phyloP scores from a whole-genome alignment of 495 filamentous ascomycete genomes.

The Lentithecium fluviatile region DNA sequence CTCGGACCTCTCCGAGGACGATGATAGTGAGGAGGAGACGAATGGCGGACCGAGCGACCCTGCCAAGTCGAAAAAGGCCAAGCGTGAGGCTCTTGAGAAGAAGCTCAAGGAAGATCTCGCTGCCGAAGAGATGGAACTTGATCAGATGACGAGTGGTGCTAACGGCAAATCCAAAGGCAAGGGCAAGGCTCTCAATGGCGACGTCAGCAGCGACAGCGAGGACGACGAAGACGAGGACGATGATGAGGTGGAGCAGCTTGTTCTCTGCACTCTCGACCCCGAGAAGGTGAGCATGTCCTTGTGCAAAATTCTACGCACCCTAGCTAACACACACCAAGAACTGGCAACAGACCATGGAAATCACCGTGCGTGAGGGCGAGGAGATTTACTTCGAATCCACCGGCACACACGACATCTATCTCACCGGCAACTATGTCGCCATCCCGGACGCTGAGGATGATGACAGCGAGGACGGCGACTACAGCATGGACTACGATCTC shows the following conservation, averaged over 20 bases:
- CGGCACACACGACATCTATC: slow-evolving; percentile 83
- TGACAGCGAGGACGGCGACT: slow-evolving; percentile 49
- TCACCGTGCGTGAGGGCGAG: slow-evolving; percentile 83
- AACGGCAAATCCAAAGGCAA: slow-evolving; percentile 73
- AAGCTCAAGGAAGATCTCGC: slow-evolving; percentile 51
- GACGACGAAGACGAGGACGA: slow-evolving; percentile 63
- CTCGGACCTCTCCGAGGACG: slow-evolving; percentile 59
- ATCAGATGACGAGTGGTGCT: slow-evolving; percentile 61
- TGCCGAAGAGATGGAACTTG: slow-evolving; percentile 60
- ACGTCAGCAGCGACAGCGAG: slow-evolving; percentile 56
- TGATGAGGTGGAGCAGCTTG: slow-evolving; percentile 75
- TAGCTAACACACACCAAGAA: slow-evolving; percentile 56
- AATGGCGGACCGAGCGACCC: slow-evolving; percentile 91
- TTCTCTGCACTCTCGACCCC: slow-evolving; percentile 91
- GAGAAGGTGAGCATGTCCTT: slow-evolving; percentile 58
- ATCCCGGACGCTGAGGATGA: slow-evolving; percentile 56
- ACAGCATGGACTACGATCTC: slow-evolving; percentile 63
- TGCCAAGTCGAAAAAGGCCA: slow-evolving; percentile 79
- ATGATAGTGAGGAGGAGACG: slow-evolving; percentile 62
- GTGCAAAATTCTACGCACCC: neutral
- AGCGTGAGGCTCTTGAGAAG: slow-evolving; percentile 60
- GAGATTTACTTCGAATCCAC: slow-evolving; percentile 85
- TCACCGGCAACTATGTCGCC: slow-evolving; percentile 93
- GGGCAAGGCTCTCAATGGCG: slow-evolving; percentile 66
- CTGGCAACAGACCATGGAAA: slow-evolving; percentile 93